These are phyloP conservation scores for Paramecium sexaurelia DNA, from an alignment of 73 alveolate genomes.

Conservation along the genomic window DNA sequence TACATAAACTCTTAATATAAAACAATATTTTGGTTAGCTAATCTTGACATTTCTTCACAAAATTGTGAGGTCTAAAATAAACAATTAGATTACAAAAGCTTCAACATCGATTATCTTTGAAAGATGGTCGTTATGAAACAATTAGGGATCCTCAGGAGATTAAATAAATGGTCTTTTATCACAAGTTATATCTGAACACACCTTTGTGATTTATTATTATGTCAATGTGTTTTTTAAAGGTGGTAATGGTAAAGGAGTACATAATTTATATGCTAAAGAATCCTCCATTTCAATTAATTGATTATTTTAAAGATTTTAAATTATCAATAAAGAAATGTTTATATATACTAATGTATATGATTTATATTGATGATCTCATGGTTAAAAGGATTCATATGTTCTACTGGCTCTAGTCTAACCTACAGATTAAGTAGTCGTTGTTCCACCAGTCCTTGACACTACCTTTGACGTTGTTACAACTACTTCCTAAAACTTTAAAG, in stretches of 20 bases:
- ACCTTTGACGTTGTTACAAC: neutral
- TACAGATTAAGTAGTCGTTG: neutral
- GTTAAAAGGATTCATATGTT: neutral
- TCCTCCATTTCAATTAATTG: slow-evolving; percentile 42
- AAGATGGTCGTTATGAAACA: neutral
- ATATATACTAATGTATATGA: neutral
- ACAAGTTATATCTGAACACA: slow-evolving; percentile 35
- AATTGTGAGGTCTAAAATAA: neutral
- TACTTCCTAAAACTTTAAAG: neutral
- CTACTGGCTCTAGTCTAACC: neutral
- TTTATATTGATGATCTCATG: neutral
- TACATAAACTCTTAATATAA: slow-evolving; percentile 43
- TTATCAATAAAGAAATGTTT: neutral
- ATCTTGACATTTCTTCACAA: slow-evolving; percentile 51
- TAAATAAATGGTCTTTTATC: slow-evolving; percentile 43
- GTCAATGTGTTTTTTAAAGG: neutral
- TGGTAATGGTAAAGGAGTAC: slow-evolving; percentile 14
- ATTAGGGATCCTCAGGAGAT: neutral
- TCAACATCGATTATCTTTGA: neutral
- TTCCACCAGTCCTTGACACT: neutral
- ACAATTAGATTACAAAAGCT: neutral
- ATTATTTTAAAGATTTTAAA: neutral
- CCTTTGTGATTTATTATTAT: neutral
- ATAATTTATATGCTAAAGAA: slow-evolving; percentile 51
- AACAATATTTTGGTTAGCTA: slow-evolving; percentile 25